Evolutionary conservation across 495 filamentous ascomycete species (phyloP).

Genomic region (Podospora didyma): DNA sequence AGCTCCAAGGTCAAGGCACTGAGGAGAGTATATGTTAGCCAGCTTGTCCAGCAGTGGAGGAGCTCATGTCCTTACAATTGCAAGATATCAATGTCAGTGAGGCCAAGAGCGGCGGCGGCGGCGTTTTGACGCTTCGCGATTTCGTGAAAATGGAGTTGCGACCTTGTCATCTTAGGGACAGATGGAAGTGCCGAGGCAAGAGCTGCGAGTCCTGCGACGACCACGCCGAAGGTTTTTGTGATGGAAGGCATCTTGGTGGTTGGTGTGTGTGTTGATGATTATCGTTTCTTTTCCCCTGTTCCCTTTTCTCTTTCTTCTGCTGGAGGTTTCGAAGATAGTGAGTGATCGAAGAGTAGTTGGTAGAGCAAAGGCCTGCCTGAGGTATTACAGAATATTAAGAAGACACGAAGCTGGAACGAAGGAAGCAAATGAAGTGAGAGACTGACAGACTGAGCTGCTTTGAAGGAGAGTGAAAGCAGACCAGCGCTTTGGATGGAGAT

Average conservation of each 20-base stretch:
- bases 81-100: conserved; percentile 63
- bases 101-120: conserved; percentile 45
- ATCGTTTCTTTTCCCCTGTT: conserved; percentile 19
- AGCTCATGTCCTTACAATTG: conserved; percentile 56
- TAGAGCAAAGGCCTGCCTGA: conserved; percentile 40
- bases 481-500: conserved; percentile 45
- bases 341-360: conserved; percentile 8
- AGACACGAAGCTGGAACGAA: conserved; percentile 14
- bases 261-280: conserved; percentile 18
- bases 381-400: conserved; percentile 42
- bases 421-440: conserved; percentile 14
- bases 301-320: conserved; percentile 20
- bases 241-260: conserved; percentile 43
- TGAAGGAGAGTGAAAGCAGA: conserved; percentile 52
- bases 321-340: conserved; percentile 13
- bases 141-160: conserved; percentile 41
- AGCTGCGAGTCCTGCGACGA: conserved; percentile 43
- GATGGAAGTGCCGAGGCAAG: conserved; percentile 42
- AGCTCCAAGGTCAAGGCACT: conserved; percentile 63
- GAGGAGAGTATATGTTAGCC: conserved; percentile 13
- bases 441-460: conserved; percentile 30
- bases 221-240: conserved; percentile 37
- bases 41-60: not conserved
- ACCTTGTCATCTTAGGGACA: conserved; percentile 37
- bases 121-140: conserved; percentile 49